phyloP scores from a whole-genome alignment of 2,329 filamentous ascomycete genomes.

The Phaeosphaeria sp. region DNA sequence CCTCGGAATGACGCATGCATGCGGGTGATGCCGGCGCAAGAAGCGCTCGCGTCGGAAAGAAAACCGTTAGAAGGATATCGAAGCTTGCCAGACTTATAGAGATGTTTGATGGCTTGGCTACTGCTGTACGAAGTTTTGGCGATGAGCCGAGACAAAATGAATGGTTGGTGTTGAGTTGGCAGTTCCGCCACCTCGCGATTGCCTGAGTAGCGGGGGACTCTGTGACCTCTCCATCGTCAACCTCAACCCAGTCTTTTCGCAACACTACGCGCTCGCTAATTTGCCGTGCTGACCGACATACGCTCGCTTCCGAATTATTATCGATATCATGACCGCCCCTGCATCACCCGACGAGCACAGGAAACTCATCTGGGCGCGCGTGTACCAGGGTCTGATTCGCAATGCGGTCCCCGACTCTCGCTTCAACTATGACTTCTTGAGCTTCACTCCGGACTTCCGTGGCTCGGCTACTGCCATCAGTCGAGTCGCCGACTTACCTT shows the following conservation, averaged over 20 bases:
- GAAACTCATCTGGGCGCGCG: constrained; percentile 31
- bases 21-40: constrained; percentile 5
- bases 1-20: constrained; percentile 2
- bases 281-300: not conserved
- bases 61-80: not conserved
- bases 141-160: too few relatives aligned
- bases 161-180: too few relatives aligned
- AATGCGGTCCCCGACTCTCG: constrained; percentile 54
- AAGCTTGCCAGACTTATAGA: not conserved
- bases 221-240: too few relatives aligned
- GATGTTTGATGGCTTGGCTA: not conserved
- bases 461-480: constrained; percentile 45
- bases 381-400: constrained; percentile 47
- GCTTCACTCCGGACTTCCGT: constrained; percentile 54
- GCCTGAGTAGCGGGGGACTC: too few relatives aligned
- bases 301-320: not conserved
- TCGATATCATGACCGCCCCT: constrained; percentile 27
- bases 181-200: too few relatives aligned
- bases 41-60: not conserved
- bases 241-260: too few relatives aligned
- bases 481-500: constrained; percentile 39
- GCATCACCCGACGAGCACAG: constrained; percentile 16
- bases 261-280: not conserved
- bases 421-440: constrained; percentile 53
- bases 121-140: not conserved